Evolutionary conservation across 192 early-diverging fungal species (phyloP).

Genomic region (Entomortierella lignicola): DNA sequence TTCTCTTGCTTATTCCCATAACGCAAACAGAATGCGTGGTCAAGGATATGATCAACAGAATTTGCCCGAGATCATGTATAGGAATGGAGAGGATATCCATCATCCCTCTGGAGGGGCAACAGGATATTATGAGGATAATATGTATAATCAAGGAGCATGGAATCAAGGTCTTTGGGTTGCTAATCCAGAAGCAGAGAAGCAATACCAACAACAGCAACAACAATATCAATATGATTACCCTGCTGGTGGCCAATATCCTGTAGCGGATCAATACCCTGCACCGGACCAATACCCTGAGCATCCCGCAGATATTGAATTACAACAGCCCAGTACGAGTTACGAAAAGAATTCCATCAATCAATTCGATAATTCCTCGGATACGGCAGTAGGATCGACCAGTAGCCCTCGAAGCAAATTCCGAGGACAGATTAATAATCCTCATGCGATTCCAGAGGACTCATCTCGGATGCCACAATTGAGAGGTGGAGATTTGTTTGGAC

Average conservation of each 20-base stretch:
- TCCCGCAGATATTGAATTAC: conserved; percentile 5
- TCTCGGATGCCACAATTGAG: conserved; percentile 41
- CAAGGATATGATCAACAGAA: conserved; percentile 31
- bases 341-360: conserved; percentile 42
- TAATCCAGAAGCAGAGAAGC: conserved; percentile 31
- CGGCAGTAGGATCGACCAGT: conserved; percentile 19
- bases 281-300: conserved; percentile 8
- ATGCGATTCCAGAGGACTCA: conserved; percentile 34
- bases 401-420: conserved; percentile 31
- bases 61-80: conserved; percentile 50
- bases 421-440: conserved; percentile 47
- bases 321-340: conserved; percentile 8
- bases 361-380: conserved; percentile 35
- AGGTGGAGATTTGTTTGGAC: conserved; percentile 48
- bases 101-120: conserved; percentile 27
- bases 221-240: conserved; percentile 1
- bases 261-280: conserved; percentile 3
- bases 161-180: conserved; percentile 47
- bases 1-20: conserved; percentile 15
- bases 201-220: conserved; percentile 22
- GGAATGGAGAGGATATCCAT: conserved; percentile 34
- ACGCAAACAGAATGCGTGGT: conserved; percentile 3
- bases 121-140: conserved; percentile 37
- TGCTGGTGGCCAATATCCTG: neutral
- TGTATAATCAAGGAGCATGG: conserved; percentile 34